Evolutionary conservation across 2,329 filamentous ascomycete species (phyloP).

Genomic region (Incumbomyces lentus): DNA sequence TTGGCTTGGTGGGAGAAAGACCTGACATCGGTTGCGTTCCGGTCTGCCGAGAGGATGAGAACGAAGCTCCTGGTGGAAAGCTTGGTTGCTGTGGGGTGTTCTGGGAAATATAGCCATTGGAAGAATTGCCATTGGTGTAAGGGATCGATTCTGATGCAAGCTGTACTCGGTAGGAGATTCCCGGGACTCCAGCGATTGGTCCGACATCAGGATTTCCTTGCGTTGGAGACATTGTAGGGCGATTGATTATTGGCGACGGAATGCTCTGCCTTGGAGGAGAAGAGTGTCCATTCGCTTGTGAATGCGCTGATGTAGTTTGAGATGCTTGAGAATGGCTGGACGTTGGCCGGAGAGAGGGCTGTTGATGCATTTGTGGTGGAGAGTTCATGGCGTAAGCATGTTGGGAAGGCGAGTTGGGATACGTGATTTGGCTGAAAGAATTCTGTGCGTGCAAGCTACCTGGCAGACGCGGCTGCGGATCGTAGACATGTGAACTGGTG

Average conservation of each 20-base stretch:
- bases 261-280: conserved; percentile 19
- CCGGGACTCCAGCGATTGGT: conserved; percentile 35
- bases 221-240: conserved; percentile 39
- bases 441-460: background rate
- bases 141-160: conserved; percentile 13
- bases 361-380: conserved; percentile 24
- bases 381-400: conserved; percentile 22
- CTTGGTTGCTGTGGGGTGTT: conserved; percentile 10
- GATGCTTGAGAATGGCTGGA: conserved; percentile 11
- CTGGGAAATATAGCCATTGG: conserved; percentile 15
- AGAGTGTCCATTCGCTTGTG: conserved; percentile 21
- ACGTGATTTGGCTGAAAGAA: background rate
- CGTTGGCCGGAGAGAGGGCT: background rate
- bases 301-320: conserved; percentile 35
- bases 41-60: conserved; percentile 19
- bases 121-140: conserved; percentile 21
- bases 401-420: conserved; percentile 15
- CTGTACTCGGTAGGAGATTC: conserved; percentile 31
- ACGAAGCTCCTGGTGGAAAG: conserved; percentile 13
- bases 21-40: conserved; percentile 31
- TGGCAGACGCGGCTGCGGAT: background rate
- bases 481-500: conserved; percentile 6
- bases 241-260: conserved; percentile 34
- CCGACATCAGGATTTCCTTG: conserved; percentile 40
- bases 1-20: conserved; percentile 37